These are phyloP conservation scores for Phaeodactylum tricornutum DNA, from an alignment of 108 stramenopile species.

Conservation along the genomic window DNA sequence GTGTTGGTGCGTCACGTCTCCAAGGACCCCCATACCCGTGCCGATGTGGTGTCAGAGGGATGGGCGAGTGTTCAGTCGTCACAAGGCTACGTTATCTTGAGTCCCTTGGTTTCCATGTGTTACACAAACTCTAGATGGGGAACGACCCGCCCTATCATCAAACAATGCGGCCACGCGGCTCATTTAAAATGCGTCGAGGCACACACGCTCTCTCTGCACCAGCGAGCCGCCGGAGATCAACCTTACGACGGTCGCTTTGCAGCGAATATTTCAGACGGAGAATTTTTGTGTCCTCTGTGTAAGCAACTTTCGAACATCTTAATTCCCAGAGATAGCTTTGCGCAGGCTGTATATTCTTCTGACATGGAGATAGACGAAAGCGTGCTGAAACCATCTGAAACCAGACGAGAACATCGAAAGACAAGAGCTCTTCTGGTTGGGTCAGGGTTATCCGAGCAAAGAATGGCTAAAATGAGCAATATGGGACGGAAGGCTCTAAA, in stretches of 20 bases:
- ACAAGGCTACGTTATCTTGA: constrained; percentile 78
- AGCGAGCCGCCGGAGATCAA: constrained; percentile 66
- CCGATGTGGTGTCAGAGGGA: constrained; percentile 39
- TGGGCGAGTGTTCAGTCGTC: constrained; percentile 85
- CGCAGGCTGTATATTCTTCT: constrained; percentile 7
- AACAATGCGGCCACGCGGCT: constrained; percentile 94
- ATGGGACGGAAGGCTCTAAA: constrained; percentile 43
- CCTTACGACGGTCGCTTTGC: constrained; percentile 87
- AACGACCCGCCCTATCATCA: constrained; percentile 72
- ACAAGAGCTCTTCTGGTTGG: neutral
- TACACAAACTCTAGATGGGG: constrained; percentile 80
- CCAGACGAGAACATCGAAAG: neutral
- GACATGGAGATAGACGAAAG: constrained; percentile 1
- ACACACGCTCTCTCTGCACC: constrained; percentile 82
- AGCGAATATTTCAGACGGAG: constrained; percentile 85
- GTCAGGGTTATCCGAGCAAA: neutral
- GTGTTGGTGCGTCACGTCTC: constrained; percentile 57
- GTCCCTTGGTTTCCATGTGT: constrained; percentile 61
- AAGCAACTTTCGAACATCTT: constrained; percentile 92
- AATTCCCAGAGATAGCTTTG: constrained; percentile 69
- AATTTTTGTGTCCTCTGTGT: constrained; percentile 95
- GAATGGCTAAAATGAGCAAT: constrained; percentile 3
- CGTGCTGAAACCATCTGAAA: neutral
- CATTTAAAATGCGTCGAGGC: constrained; percentile 89
- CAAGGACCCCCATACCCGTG: constrained; percentile 6